Conservation (phyloP, 2,329 filamentous ascomycete species). For the Pseudopyrenochaeta lycopersici region DNA sequence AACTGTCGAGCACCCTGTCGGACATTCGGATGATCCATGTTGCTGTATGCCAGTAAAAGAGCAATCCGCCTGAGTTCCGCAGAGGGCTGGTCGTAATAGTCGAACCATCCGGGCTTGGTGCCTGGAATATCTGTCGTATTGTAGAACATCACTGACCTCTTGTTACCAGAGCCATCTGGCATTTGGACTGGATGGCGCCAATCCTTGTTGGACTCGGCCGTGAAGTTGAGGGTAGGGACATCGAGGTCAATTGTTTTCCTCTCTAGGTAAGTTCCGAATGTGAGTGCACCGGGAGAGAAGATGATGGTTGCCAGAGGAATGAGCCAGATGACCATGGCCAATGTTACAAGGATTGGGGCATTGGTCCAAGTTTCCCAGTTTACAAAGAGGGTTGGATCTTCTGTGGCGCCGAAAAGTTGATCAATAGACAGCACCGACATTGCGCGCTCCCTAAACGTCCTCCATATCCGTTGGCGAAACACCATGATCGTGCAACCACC, state of each 20-base stretch:
- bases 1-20: slow-evolving; percentile 42
- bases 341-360: slow-evolving; percentile 34
- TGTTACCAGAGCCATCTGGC: slow-evolving; percentile 29
- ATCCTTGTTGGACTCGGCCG: slow-evolving; percentile 40
- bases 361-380: slow-evolving; percentile 45
- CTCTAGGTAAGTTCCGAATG: slow-evolving; percentile 44
- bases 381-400: slow-evolving; percentile 43
- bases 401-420: slow-evolving; percentile 44
- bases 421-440: slow-evolving; percentile 48
- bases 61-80: slow-evolving; percentile 39
- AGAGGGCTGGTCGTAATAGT: slow-evolving; percentile 49
- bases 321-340: slow-evolving; percentile 45
- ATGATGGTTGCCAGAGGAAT: slow-evolving; percentile 50
- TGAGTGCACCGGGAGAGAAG: slow-evolving; percentile 48
- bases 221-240: slow-evolving; percentile 42
- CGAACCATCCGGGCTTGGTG: slow-evolving; percentile 35
- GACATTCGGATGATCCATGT: slow-evolving; percentile 34
- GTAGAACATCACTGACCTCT: slow-evolving; percentile 42
- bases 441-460: slow-evolving; percentile 40
- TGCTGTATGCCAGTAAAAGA: slow-evolving; percentile 41
- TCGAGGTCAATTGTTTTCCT: slow-evolving; percentile 17
- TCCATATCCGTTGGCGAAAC: slow-evolving; percentile 48
- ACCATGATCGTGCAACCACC: slow-evolving; percentile 41
- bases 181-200: slow-evolving; percentile 41
- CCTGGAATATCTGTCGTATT: slow-evolving; percentile 43